Conservation (phyloP, 2,329 filamentous ascomycete genomes). For the Trichoderma endophyticum region DNA sequence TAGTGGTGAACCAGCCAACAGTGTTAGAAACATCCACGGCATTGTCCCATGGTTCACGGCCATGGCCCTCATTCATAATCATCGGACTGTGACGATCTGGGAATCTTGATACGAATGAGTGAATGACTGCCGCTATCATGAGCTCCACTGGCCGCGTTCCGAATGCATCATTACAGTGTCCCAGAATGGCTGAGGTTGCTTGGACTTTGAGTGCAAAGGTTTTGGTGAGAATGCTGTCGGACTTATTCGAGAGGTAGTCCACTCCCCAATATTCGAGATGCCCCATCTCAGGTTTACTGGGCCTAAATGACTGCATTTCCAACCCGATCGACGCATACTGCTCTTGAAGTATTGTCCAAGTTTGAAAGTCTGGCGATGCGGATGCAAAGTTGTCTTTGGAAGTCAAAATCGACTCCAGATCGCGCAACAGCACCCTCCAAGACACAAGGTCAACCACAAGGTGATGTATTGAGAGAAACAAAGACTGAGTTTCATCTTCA, state of each 20-base stretch:
- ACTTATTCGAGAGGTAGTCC: no score
- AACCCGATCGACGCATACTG: no score
- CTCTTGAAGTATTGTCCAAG: no score
- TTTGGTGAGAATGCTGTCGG: no score
- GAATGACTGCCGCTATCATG: neutral
- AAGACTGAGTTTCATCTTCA: neutral
- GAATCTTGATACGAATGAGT: neutral
- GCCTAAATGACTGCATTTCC: no score
- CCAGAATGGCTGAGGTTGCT: neutral
- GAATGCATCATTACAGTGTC: neutral
- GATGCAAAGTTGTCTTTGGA: neutral
- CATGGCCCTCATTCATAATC: slow-evolving; percentile 32
- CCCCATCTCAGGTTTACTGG: no score
- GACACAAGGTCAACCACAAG: slow-evolving; percentile 41
- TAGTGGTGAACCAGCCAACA: slow-evolving; percentile 37
- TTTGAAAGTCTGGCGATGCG: no score
- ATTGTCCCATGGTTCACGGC: slow-evolving; percentile 31
- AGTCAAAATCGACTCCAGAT: slow-evolving; percentile 33
- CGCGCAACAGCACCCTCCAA: slow-evolving; percentile 40
- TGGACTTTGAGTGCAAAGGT: neutral
- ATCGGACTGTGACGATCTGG: no score
- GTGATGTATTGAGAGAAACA: slow-evolving; percentile 33
- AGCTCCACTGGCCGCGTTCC: neutral
- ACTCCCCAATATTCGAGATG: no score
- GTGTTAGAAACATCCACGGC: slow-evolving; percentile 30